A percentile compares a stretch with the other conserved stretches of the same genome.
Evolutionary conservation across 306 rosid species (phyloP).

Genomic region (Betula pendula): DNA sequence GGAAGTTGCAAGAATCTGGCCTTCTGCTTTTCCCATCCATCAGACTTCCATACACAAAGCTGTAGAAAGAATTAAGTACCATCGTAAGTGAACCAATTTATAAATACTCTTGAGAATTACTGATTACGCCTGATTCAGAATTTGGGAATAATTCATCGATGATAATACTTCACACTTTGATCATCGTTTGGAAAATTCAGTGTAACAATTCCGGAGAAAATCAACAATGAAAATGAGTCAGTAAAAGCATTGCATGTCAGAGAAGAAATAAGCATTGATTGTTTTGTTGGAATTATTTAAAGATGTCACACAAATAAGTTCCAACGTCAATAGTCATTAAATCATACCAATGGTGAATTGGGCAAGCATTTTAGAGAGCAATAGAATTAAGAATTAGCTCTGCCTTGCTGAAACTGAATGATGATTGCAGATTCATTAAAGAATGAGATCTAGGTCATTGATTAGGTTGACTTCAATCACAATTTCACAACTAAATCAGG

Average conservation of each 20-base stretch:
- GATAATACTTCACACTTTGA: not conserved
- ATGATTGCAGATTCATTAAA: not conserved
- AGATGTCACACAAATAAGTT: not conserved
- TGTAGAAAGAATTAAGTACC: conserved; percentile 22
- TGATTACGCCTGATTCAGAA: not conserved
- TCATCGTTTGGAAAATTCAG: not conserved
- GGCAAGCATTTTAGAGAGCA: not conserved
- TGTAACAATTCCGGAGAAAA: not conserved
- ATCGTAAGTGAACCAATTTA: not conserved
- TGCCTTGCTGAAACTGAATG: not conserved
- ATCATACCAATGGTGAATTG: not conserved
- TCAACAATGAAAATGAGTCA: not conserved
- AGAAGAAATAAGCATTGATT: not conserved
- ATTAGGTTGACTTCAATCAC: not conserved
- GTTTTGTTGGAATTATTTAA: not conserved
- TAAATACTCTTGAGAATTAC: not conserved
- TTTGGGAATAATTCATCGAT: not conserved
- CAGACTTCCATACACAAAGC: conserved; percentile 90
- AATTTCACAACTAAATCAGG: not conserved
- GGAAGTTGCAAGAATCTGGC: conserved; percentile 83
- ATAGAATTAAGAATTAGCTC: not conserved
- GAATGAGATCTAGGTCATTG: not conserved
- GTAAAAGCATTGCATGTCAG: not conserved
- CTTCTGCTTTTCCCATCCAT: conserved; percentile 95
- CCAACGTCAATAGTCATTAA: not conserved